Evolutionary conservation across 768 basidiomycete genomes (phyloP), one percentile per base, ranked within the genome.

Genomic region (Leucosporidium yakuticum): DNA sequence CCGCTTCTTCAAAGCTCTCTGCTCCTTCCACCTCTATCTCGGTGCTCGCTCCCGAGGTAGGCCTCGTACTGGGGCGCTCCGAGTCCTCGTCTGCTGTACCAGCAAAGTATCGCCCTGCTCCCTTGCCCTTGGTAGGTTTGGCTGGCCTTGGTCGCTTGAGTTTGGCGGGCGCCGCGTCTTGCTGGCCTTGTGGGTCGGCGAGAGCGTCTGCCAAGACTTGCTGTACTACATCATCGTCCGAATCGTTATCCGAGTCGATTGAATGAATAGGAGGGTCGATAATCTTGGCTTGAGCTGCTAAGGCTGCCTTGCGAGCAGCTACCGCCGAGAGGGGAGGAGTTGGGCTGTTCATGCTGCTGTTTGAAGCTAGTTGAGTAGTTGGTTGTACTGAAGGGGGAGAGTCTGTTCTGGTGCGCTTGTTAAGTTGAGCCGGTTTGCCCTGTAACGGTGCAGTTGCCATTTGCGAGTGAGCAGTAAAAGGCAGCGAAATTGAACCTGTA

Each of bases 261-360:
- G 48, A 4, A 31, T 31, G 25, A 25, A 21, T 17, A 6, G 23
- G 55, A 50, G 31, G 21, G 11, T 54, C 39, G 2, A 23, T n/a
- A 1, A 44, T 21, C 8, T 23, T 25, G 29, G 61, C 56, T 76
- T 19, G 32, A 2, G 62, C 61, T 8, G 68, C 68, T 2, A 29
- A 14, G 1, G 85, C 82, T 7, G 85, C 86, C 74, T 85, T 88
- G 44, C 88, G 83, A 4, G 87, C 87, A 34, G 87, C 87, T 15
- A 12, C 17, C 39, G 39, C 39, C 39, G 39, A 44, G 39, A 44
- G 8, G 39, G 39, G 39, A 44, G 39, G 8, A 6, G 34, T 12
- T 9, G 39, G 39, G 14, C 39, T 15, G 39, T 15, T 44, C 39
- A 44, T 44, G 39, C 14, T 44, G 39, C 34, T 12, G 34, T 36